Conservation (phyloP, 306 rosid genomes). For the Psophocarpus tetragonolobus region DNA sequence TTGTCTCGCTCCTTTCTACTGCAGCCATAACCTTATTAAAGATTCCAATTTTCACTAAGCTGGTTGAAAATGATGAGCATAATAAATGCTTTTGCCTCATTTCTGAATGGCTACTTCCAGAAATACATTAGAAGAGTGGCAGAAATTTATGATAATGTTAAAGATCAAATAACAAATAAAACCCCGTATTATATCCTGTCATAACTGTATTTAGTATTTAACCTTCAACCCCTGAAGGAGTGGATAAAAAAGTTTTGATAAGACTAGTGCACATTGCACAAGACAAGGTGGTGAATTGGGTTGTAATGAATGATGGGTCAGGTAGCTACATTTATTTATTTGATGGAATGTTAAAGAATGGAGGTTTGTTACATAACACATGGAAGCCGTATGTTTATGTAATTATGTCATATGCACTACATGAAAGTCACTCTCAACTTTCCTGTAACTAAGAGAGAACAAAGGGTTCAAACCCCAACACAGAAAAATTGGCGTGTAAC, state of each 20-base stretch:
- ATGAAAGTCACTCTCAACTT: constrained; percentile 48
- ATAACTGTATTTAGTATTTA: too few relatives aligned
- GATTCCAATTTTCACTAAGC: constrained; percentile 1
- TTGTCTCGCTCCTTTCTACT: constrained; percentile 22
- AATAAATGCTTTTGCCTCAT: not conserved
- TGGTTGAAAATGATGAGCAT: not conserved
- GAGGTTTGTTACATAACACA: constrained; percentile 35
- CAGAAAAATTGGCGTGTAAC: constrained; percentile 32
- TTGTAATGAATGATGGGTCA: not conserved
- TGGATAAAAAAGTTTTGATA: too few relatives aligned
- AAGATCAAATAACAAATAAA: not conserved
- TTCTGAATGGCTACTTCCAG: not conserved
- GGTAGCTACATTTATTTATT: constrained; percentile 27
- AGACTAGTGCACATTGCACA: too few relatives aligned
- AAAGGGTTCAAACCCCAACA: constrained; percentile 43
- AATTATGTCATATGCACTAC: constrained; percentile 32
- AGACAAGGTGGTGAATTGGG: not conserved
- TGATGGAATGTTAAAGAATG: constrained; percentile 19
- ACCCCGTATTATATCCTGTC: too few relatives aligned
- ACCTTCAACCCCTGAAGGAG: too few relatives aligned
- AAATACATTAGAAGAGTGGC: not conserved
- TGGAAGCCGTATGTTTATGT: constrained; percentile 37
- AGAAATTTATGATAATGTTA: not conserved
- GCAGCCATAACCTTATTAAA: not conserved
- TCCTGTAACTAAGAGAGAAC: constrained; percentile 35